Base-by-base conservation (phyloP, 1,139 yeast genomes). In the Meyerozyma smithsonii region DNA sequence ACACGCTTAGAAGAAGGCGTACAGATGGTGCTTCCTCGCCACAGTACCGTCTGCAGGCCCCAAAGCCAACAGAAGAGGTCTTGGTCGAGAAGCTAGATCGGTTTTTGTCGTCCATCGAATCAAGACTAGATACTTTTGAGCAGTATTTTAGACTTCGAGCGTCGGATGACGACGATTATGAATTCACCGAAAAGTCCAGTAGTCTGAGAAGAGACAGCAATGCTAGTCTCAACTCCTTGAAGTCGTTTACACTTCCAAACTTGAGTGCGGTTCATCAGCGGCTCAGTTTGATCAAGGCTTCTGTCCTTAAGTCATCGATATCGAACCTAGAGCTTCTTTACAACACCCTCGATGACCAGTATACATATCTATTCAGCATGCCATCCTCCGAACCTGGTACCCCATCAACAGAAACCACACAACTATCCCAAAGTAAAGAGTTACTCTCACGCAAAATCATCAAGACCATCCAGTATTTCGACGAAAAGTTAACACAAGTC, bases 321-420 rank as follows among this genome's bases (percentile, higher is more conserved):
- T 69, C 68, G 39, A 74, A 72, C 46, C 54, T 75, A 42, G 81
- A 76, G 35, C 60, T 61, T 34, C 60, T 80, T 38, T 71, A 71
- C 50, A 64, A 69, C 39, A 67, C 79, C 2, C 56, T 80, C 35
- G 82, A 78, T 47, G 79, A 76, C 44, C 80, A 75, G 47, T 78
- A 76, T 53, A 77, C 71, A 35, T 67, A 69, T 38, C 51, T 78
- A 25, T 62, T 76, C 58, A 46, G 55, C 51, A 23, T 51, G 38
- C 41, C 52, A 43, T 38, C 36, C 46, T 14, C 21, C 5, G 21
- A 14, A 8, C 17, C 25, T 11, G 35, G 25, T 14, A 21, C 39
- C 4, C 36, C 39, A 19, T 40, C 48, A 21, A 36, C 45, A 17
- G 54, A 52, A 17, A 37, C 41, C n/a, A 41, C 46, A 16, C 32